These are phyloP conservation scores for Aristolochia fimbriata DNA, from an alignment of 164 flowering plant species.

Conservation along the genomic window DNA sequence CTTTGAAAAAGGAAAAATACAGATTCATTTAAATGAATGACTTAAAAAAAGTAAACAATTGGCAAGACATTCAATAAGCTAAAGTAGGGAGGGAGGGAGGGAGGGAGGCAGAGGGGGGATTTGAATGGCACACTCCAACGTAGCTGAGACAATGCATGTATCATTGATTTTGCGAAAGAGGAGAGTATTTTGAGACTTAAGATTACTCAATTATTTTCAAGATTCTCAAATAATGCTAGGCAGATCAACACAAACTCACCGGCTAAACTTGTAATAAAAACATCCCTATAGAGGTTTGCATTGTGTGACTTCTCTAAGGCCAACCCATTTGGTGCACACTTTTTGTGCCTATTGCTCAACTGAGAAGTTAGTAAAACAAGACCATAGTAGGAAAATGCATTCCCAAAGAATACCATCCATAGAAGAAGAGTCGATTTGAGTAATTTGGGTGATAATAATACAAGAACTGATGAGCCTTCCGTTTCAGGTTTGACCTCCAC, in stretches of 20 bases:
- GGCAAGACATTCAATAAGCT: too few species aligned
- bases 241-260: slow-evolving; percentile 29
- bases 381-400: slow-evolving; percentile 91
- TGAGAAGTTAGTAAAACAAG: slow-evolving; percentile 77
- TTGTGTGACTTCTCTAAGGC: slow-evolving; percentile 18
- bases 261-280: slow-evolving; percentile 81
- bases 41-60: too few species aligned
- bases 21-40: neutral
- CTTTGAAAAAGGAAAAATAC: neutral
- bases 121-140: too few species aligned
- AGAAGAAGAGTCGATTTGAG: slow-evolving; percentile 61
- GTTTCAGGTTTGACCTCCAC: slow-evolving; percentile 16
- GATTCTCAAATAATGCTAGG: neutral
- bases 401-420: slow-evolving; percentile 83
- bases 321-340: slow-evolving; percentile 22
- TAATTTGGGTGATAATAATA: slow-evolving; percentile 67
- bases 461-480: slow-evolving; percentile 28
- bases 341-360: slow-evolving; percentile 34
- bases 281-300: slow-evolving; percentile 42
- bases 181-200: neutral
- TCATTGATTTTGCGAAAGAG: too few species aligned
- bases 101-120: too few species aligned
- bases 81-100: too few species aligned
- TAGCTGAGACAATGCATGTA: too few species aligned
- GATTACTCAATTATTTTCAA: neutral